Evolutionary conservation across 2,329 filamentous ascomycete species (phyloP).

Genomic region (Amesomyces nigricolor): DNA sequence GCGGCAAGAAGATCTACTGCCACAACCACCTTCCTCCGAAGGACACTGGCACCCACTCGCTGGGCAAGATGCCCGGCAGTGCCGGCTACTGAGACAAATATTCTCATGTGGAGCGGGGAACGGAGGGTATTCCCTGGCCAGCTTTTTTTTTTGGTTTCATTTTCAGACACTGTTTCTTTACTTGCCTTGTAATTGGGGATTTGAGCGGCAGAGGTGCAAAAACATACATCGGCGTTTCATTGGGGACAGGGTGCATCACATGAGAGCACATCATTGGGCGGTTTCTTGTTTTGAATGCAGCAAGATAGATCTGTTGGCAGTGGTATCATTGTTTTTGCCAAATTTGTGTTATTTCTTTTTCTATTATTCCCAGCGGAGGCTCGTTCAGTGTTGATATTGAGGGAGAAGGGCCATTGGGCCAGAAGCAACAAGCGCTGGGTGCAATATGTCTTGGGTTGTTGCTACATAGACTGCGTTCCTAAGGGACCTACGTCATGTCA

Average conservation of each 20-base stretch:
- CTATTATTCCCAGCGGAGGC: not conserved
- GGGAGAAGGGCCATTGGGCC: not conserved
- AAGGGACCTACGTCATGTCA: not conserved
- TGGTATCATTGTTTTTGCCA: not conserved
- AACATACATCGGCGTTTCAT: slow-evolving; percentile 9
- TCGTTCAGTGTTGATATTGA: not conserved
- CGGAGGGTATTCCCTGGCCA: not conserved
- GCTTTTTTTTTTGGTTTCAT: not conserved
- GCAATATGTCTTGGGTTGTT: not conserved
- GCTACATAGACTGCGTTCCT: not conserved
- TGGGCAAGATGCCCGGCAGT: slow-evolving; percentile 52
- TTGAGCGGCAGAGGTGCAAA: slow-evolving; percentile 1
- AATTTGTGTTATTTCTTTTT: not conserved
- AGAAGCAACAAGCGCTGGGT: slow-evolving; percentile 1
- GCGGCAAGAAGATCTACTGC: slow-evolving; percentile 49
- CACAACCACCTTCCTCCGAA: slow-evolving; percentile 52
- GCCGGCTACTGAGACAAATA: slow-evolving; percentile 32
- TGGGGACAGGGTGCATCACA: slow-evolving; percentile 7
- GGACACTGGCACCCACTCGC: slow-evolving; percentile 41
- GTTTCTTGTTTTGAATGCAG: not conserved
- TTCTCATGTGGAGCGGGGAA: not conserved
- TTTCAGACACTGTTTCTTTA: not conserved
- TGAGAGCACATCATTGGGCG: slow-evolving; percentile 6
- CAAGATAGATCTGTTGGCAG: slow-evolving; percentile 13
- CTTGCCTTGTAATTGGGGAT: not conserved